Conservation (phyloP, 345 rosid genomes). For the Eucalyptus brandiana region DNA sequence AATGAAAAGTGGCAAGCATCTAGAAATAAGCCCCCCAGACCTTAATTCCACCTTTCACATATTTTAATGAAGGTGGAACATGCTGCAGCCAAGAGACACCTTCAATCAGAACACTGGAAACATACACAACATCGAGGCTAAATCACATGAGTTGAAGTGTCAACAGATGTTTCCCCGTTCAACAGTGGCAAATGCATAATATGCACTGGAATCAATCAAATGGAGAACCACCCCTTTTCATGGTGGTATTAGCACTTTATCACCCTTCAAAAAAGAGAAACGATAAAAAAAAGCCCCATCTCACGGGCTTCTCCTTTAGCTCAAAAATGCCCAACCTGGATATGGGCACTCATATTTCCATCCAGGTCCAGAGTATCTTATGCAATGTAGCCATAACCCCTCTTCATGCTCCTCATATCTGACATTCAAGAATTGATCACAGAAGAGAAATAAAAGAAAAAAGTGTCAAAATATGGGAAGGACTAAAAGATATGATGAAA, state of each 20-base stretch:
- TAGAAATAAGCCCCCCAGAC: background rate
- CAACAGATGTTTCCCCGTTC: background rate
- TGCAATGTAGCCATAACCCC: constrained; percentile 70
- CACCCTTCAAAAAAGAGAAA: background rate
- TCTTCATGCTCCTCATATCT: constrained; percentile 59
- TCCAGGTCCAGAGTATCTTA: constrained; percentile 68
- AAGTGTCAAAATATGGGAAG: background rate
- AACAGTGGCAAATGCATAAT: background rate
- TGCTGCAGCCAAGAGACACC: background rate
- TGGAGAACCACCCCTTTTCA: background rate
- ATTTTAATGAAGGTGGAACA: background rate
- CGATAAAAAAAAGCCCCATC: background rate
- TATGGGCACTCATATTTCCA: constrained; percentile 75
- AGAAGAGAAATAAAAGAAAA: background rate
- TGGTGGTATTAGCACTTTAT: background rate
- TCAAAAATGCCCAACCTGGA: constrained; percentile 61
- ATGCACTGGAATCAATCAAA: background rate
- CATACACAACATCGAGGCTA: background rate
- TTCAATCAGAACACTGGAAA: background rate
- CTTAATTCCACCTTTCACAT: background rate
- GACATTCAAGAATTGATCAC: background rate
- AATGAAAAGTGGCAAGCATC: background rate
- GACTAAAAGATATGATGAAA: background rate
- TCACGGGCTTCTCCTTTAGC: background rate
- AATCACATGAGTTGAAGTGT: background rate